phyloP scores from a whole-genome alignment of 1,284 basidiomycete genomes.

The Leccinum pachyderme region DNA sequence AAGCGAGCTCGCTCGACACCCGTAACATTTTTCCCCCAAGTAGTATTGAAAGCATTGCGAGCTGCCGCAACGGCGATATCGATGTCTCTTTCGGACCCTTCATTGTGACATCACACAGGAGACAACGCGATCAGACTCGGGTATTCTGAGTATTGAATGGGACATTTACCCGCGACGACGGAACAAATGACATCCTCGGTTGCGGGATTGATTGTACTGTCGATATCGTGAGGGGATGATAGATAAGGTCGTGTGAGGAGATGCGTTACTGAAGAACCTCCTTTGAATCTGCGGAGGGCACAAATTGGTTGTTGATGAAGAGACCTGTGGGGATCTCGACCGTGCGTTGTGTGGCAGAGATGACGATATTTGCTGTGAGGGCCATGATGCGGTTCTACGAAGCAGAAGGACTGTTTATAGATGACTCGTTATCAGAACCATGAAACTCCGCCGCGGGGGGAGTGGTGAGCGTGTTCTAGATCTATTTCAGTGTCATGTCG shows the following conservation, averaged over 20 bases:
- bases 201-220: slow-evolving; percentile 67
- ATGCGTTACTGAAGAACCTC: slow-evolving; percentile 55
- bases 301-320: slow-evolving; percentile 90
- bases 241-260: slow-evolving; percentile 7
- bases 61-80: slow-evolving; percentile 83
- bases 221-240: slow-evolving; percentile 10
- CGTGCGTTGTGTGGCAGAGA: slow-evolving; percentile 46
- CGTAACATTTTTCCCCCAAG: slow-evolving; percentile 88
- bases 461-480: neutral
- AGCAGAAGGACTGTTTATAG: neutral
- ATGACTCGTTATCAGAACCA: slow-evolving; percentile 13
- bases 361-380: slow-evolving; percentile 34
- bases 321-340: slow-evolving; percentile 76
- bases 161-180: slow-evolving; percentile 59
- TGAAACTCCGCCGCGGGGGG: slow-evolving; percentile 9
- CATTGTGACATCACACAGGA: slow-evolving; percentile 20
- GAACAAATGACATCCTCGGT: slow-evolving; percentile 71
- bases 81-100: slow-evolving; percentile 76
- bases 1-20: slow-evolving; percentile 79
- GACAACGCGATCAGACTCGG: slow-evolving; percentile 15
- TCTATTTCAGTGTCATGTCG: neutral
- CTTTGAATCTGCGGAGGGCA: slow-evolving; percentile 60
- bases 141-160: neutral
- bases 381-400: slow-evolving; percentile 43
- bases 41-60: slow-evolving; percentile 79